Percentiles rank a stretch among this genome's conserved stretches.
Conservation (phyloP, 1,139 yeast genomes). For the Candida neerlandica region DNA sequence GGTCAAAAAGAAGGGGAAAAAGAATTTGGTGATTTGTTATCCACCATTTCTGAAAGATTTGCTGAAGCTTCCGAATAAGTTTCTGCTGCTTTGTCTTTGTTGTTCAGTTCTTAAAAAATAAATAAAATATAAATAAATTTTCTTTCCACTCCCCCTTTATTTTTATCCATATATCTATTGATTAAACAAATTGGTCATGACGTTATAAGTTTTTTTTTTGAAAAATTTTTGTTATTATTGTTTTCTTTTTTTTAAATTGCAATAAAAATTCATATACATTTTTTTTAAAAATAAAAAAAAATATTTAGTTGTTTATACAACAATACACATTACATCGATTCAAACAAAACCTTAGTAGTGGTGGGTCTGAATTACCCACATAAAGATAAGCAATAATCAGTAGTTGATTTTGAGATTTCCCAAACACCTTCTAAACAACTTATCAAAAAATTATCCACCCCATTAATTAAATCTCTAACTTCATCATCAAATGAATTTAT, state of each 20-base stretch:
- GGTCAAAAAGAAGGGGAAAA: constrained; percentile 78
- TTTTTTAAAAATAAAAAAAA: constrained; percentile 2
- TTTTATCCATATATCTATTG: background rate
- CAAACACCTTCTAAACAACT: constrained; percentile 17
- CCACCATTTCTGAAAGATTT: constrained; percentile 82
- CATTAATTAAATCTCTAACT: constrained; percentile 19
- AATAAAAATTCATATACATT: background rate
- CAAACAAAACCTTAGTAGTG: background rate
- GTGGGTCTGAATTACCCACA: constrained; percentile 4
- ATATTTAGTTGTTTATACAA: no score
- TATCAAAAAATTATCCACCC: constrained; percentile 17
- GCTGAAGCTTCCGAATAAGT: constrained; percentile 95
- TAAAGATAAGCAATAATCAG: constrained; percentile 8
- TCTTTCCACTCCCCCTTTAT: background rate
- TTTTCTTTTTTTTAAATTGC: background rate
- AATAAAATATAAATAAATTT: no score
- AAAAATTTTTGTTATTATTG: background rate
- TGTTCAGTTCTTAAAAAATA: constrained; percentile 2
- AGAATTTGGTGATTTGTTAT: constrained; percentile 76
- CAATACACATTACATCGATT: background rate
- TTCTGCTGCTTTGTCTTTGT: constrained; percentile 20
- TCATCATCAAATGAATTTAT: constrained; percentile 22
- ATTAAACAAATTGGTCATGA: background rate
- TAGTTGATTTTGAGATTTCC: constrained; percentile 8
- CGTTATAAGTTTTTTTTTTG: background rate